A percentile compares a stretch with the other conserved stretches of the same genome.
These are phyloP conservation scores for Cercospora brassicicola DNA, from an alignment of 2,329 filamentous ascomycete species.

Conservation along the genomic window DNA sequence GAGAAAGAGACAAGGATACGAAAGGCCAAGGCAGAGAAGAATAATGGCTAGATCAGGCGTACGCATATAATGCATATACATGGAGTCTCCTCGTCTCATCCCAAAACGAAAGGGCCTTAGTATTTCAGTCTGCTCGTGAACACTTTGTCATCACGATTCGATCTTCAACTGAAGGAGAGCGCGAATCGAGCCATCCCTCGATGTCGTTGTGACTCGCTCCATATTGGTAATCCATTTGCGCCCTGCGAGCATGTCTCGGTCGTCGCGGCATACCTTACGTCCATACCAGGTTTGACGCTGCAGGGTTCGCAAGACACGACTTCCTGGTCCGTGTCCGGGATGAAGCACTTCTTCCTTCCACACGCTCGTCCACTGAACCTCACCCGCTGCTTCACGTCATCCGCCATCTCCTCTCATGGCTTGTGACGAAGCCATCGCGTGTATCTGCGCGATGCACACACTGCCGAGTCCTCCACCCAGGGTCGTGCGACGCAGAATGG, in stretches of 20 bases:
- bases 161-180: too few relatives aligned
- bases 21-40: not conserved
- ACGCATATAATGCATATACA: too few relatives aligned
- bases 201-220: not conserved
- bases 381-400: not conserved
- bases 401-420: not conserved
- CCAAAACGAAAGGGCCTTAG: not conserved
- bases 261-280: not conserved
- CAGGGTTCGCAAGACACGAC: constrained; percentile 1
- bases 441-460: not conserved
- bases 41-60: not conserved
- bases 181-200: not conserved
- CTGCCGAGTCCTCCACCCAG: not conserved
- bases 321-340: constrained; percentile 1
- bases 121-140: not conserved
- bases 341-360: not conserved
- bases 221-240: not conserved
- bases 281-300: not conserved
- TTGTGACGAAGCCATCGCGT: not conserved
- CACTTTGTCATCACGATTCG: not conserved
- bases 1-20: constrained; percentile 22
- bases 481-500: not conserved
- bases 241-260: not conserved
- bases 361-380: not conserved
- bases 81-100: too few relatives aligned